These are phyloP conservation scores for Colletotrichum shisoi DNA, from an alignment of 2,329 filamentous ascomycete species.

Conservation along the genomic window DNA sequence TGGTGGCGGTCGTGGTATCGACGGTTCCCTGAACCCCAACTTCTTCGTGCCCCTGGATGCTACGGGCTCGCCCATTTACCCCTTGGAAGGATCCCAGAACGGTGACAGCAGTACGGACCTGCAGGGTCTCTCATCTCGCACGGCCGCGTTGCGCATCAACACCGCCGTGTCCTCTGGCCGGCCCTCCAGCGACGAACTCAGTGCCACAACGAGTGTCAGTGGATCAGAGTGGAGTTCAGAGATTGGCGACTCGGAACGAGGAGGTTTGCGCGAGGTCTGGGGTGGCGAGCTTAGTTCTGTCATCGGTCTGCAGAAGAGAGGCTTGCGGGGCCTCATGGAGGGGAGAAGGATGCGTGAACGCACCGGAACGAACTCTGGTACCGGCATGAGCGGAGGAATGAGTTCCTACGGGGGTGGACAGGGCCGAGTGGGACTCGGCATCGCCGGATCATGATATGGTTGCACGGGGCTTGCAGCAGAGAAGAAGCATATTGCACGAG, in stretches of 20 bases:
- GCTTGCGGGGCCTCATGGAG: slow-evolving; percentile 92
- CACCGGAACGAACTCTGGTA: slow-evolving; percentile 54
- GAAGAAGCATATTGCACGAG: not conserved
- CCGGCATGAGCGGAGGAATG: slow-evolving; percentile 39
- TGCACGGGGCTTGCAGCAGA: not conserved
- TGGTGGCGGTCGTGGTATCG: slow-evolving; percentile 85
- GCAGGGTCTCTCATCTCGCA: slow-evolving; percentile 45
- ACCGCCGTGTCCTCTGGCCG: slow-evolving; percentile 52
- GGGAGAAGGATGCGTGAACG: slow-evolving; percentile 84
- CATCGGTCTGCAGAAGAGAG: slow-evolving; percentile 93
- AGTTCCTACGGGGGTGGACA: slow-evolving; percentile 42
- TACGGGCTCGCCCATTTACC: slow-evolving; percentile 46
- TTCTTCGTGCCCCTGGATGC: slow-evolving; percentile 63
- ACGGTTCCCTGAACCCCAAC: slow-evolving; percentile 70
- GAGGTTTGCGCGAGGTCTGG: slow-evolving; percentile 73
- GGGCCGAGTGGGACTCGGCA: slow-evolving; percentile 60
- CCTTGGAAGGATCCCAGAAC: slow-evolving; percentile 32
- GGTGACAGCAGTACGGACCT: slow-evolving; percentile 45
- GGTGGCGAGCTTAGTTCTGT: slow-evolving; percentile 82
- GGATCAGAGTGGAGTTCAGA: slow-evolving; percentile 66
- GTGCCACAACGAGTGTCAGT: slow-evolving; percentile 60
- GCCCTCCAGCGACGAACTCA: slow-evolving; percentile 59
- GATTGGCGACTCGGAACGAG: slow-evolving; percentile 58
- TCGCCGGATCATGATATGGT: slow-evolving; percentile 55
- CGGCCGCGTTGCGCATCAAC: slow-evolving; percentile 59